Evolutionary conservation across 2,329 filamentous ascomycete species (phyloP).

Genomic region (Lasiodiplodia citricola): DNA sequence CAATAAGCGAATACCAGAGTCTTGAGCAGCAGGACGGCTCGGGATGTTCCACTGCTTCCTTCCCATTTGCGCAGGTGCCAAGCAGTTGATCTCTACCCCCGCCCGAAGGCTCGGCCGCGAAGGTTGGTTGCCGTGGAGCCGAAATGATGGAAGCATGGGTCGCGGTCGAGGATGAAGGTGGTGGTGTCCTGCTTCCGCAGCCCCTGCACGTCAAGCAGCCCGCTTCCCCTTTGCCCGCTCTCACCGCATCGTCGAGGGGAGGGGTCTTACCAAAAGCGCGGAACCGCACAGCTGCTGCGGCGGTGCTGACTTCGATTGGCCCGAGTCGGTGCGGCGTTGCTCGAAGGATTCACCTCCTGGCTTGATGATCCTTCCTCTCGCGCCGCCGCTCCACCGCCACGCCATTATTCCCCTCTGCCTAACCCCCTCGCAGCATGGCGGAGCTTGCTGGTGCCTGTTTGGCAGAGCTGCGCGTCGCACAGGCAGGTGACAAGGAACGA

Average conservation of each 20-base stretch:
- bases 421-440: not conserved
- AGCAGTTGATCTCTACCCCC: not conserved
- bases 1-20: not conserved
- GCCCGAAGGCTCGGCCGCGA: not conserved
- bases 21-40: constrained; percentile 4
- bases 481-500: not conserved
- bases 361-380: constrained; percentile 17
- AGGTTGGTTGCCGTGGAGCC: not conserved
- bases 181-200: not conserved
- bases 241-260: constrained; percentile 6
- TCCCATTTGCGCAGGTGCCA: not conserved
- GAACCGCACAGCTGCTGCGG: constrained; percentile 12
- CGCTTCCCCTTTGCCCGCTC: constrained; percentile 4
- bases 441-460: not conserved
- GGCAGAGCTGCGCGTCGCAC: not conserved
- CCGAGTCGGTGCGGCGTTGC: constrained; percentile 18
- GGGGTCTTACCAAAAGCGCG: constrained; percentile 3
- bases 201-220: constrained; percentile 5
- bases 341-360: constrained; percentile 24
- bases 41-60: constrained; percentile 11
- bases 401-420: not conserved
- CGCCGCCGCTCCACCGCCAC: constrained; percentile 1
- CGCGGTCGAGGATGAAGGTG: not conserved
- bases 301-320: constrained; percentile 7
- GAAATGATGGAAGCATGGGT: not conserved